phyloP scores from a whole-genome alignment of 2,329 filamentous ascomycete genomes.

The Fusarium ramigenum region DNA sequence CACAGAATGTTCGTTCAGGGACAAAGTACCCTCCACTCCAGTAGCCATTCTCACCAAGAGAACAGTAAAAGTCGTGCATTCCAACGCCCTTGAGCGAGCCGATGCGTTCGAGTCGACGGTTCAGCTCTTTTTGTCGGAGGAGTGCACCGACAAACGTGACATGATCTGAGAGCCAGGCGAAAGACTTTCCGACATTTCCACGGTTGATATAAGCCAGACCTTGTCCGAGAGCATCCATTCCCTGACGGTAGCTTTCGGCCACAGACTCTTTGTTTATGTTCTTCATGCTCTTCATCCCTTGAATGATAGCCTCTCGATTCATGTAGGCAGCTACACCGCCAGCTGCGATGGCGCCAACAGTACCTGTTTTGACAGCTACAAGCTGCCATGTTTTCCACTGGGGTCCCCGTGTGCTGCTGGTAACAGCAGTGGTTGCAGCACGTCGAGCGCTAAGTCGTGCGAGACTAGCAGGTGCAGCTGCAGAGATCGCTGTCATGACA shows the following conservation, averaged over 20 bases:
- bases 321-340: slow-evolving; percentile 84
- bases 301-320: slow-evolving; percentile 74
- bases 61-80: slow-evolving; percentile 79
- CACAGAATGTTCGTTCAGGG: slow-evolving; percentile 81
- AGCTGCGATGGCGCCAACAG: slow-evolving; percentile 81
- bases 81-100: slow-evolving; percentile 70
- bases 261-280: slow-evolving; percentile 59
- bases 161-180: slow-evolving; percentile 82
- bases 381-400: slow-evolving; percentile 66
- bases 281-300: slow-evolving; percentile 56
- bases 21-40: slow-evolving; percentile 69
- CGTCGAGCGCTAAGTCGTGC: slow-evolving; percentile 42
- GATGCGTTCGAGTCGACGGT: slow-evolving; percentile 71
- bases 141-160: slow-evolving; percentile 87
- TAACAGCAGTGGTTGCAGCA: slow-evolving; percentile 27
- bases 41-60: slow-evolving; percentile 75
- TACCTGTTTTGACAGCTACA: slow-evolving; percentile 82
- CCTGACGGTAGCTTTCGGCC: slow-evolving; percentile 58
- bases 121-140: slow-evolving; percentile 76
- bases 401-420: slow-evolving; percentile 45
- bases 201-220: slow-evolving; percentile 66
- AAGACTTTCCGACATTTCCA: slow-evolving; percentile 71
- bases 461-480: slow-evolving; percentile 57
- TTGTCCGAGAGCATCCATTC: slow-evolving; percentile 60
- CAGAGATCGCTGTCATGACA: slow-evolving; percentile 63